Percentiles rank a stretch among this genome's conserved stretches.
Evolutionary conservation across 2,329 filamentous ascomycete species (phyloP).

Genomic region (Paraphoma sp.): DNA sequence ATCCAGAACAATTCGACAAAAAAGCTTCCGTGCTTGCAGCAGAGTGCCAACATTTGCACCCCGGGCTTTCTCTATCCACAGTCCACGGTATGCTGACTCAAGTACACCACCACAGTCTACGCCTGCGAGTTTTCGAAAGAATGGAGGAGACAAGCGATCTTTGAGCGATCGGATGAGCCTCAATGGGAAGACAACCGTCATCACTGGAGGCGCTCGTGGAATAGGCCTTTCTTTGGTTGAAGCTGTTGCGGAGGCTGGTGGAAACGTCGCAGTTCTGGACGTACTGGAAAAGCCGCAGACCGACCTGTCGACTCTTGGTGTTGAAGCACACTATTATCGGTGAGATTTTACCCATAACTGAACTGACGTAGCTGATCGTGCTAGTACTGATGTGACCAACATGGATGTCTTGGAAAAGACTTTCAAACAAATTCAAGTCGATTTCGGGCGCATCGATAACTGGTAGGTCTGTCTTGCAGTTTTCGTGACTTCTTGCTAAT

Average conservation of each 20-base stretch:
- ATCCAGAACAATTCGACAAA: not conserved
- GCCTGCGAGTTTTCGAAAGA: not conserved
- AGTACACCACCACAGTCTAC: not conserved
- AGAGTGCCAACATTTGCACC: not conserved
- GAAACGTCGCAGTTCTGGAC: constrained; percentile 6
- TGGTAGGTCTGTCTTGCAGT: not conserved
- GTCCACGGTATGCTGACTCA: not conserved
- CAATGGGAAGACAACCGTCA: constrained; percentile 1
- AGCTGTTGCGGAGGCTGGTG: constrained; percentile 3
- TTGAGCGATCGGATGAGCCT: not conserved
- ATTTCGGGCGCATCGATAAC: not conserved
- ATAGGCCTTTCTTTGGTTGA: constrained; percentile 1
- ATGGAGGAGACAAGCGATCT: not conserved
- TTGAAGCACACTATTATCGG: not conserved
- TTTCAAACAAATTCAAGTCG: not conserved
- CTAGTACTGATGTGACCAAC: constrained; percentile 3
- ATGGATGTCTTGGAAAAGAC: not conserved
- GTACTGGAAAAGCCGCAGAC: constrained; percentile 1
- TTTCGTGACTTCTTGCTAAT: not conserved
- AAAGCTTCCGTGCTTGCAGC: not conserved
- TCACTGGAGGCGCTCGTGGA: constrained; percentile 10
- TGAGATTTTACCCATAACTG: not conserved
- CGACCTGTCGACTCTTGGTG: not conserved
- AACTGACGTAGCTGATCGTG: not conserved
- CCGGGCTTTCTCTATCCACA: not conserved